Evolutionary conservation across 495 filamentous ascomycete species (phyloP), one percentile per base, ranked within the genome.

Genomic region (Xylaria castorea): DNA sequence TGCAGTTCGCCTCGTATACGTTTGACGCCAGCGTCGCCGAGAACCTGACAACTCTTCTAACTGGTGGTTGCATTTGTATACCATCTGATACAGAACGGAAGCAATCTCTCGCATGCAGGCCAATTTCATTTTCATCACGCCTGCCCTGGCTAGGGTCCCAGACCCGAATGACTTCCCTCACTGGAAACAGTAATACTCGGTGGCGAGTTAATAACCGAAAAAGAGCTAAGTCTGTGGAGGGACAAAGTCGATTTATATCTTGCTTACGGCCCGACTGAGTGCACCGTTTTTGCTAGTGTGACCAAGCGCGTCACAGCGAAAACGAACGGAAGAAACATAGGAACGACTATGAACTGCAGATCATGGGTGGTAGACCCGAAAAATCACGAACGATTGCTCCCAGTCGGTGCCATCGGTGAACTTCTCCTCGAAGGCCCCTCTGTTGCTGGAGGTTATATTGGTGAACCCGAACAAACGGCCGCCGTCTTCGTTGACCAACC

Each of bases 1-100:
- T 89, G n/a, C 88, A 92, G 67, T 91, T 89, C 68, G 86, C 89
- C 11, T 86, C 87, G 36, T 88, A 87, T 63, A 87, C 87, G 0
- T 91, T 90, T 62, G 90, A 91, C 62, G 85, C 84, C 16, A 85
- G 85, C 34, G 78, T 91, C 9, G 71, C 86, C 18, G 89, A 91
- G 25, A 87, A 87, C 5, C 78, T 89, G 30, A 84, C 86, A 30
- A 85, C 86, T 4, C 80, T 91, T n/a, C 88, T 87, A 18, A 85
- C 87, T 71, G 90, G 91, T 25, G 90, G 85, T 18, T 89, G 85
- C 65, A 83, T 91, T 2, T 92, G 91, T 76, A 84, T 92, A 42
- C 90, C 90, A 5, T 88, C 84, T 66, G 80, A 78, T 53, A 80
- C 89, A 12, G 86, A 89, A 11, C 84, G 89, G 8, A 68, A 78